Base-by-base conservation (phyloP, 169 alveolate genomes). In the Amoebophrya sp. region DNA sequence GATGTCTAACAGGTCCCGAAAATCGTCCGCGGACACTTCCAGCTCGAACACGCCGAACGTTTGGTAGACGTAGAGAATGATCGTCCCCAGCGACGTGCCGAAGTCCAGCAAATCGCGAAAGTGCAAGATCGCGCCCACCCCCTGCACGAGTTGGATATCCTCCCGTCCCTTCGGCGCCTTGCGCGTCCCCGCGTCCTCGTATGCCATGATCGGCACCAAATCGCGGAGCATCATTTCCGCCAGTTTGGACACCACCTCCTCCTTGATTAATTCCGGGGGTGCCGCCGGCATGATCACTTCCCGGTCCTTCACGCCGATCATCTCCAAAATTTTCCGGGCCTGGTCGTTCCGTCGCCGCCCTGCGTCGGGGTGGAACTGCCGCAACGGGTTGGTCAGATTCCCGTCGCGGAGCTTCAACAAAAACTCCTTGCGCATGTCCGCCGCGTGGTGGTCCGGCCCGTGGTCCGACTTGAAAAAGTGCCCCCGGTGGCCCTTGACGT, bases 111-210 rank as follows among this genome's bases (percentile, higher is more conserved):
- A 25, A 25, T 66, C 83, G 29, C 83, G 83, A 25, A 66, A 66
- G 35, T 66, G 83, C 29, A 66, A n/a, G 83, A 66, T 25, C 29
- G 29, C 83, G 10, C 83, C 83, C 39, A 66, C 39, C 10, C 83
- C 39, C 83, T 18, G 35, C 83, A 66, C 10, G 7, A 18, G 7
- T 25, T 18, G 29, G 7, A 18, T 66, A 25, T 66, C 83, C 35
- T 66, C 83, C 7, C 35, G 35, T 7, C 83, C 83, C 29, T 25
- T 18, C 39, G 35, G 38, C 35, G 1, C 18, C 29, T 18, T n/a
- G 35, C 83, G 83, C 35, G 83, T 66, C 83, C 83, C 83, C 32
- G 83, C 83, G 35, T 66, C 83, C 83, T 66, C 83, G 83, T 66
- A 66, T 25, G 38, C 83, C 32, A 66, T 0, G 1, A 66, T n/a